Conservation (phyloP, 305 asterid species). For the Fraxinus paxiana region DNA sequence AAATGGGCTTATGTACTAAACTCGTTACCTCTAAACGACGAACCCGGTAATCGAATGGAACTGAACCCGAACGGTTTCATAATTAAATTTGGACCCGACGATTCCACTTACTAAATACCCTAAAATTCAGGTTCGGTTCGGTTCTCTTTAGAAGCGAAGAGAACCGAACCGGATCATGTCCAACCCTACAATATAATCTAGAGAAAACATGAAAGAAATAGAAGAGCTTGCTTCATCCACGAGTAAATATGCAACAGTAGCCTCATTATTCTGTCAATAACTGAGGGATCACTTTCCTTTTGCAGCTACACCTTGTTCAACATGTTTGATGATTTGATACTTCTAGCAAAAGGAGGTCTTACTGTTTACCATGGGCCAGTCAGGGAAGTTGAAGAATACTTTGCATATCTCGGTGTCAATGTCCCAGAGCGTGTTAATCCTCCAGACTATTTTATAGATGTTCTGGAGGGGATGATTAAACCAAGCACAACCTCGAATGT, state of each 20-base stretch:
- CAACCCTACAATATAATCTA: not conserved
- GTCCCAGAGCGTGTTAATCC: conserved; percentile 93
- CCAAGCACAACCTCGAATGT: conserved; percentile 47
- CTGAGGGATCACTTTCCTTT: conserved; percentile 21
- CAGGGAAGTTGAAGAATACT: conserved; percentile 77
- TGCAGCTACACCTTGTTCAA: conserved; percentile 84
- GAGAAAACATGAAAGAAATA: not conserved
- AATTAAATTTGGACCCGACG: not conserved
- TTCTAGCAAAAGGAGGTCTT: conserved; percentile 95
- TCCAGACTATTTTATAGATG: conserved; percentile 83
- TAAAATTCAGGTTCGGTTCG: not conserved
- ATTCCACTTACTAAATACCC: not conserved
- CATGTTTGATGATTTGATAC: conserved; percentile 92
- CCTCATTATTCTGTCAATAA: not conserved
- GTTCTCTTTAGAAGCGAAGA: not conserved
- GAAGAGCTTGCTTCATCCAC: not conserved
- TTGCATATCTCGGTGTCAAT: conserved; percentile 51
- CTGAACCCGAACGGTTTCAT: not conserved
- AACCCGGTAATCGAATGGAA: not conserved
- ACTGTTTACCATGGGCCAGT: conserved; percentile 83
- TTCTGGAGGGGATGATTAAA: conserved; percentile 79
- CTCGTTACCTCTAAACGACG: not conserved
- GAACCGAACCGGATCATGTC: not conserved
- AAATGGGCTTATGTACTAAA: not conserved
- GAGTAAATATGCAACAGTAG: not conserved